Base-by-base conservation (phyloP, 2,329 filamentous ascomycete genomes). In the Aureobasidium uvarum region DNA sequence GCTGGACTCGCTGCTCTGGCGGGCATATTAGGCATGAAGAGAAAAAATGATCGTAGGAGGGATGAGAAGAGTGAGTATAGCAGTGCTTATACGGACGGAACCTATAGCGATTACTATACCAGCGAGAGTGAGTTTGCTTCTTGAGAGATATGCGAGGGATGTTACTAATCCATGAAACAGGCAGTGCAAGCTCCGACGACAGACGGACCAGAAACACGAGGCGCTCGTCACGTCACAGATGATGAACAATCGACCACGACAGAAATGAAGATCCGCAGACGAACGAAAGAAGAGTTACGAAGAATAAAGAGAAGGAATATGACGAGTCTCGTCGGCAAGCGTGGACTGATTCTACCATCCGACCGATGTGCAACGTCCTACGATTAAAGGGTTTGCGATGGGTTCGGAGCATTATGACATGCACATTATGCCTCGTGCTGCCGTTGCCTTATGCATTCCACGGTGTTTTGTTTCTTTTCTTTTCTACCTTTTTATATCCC, bases 151-250 rank as follows among this genome's bases (percentile, higher is more conserved):
- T 2, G 1, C 3, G 0, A 18, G 23, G 16, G 45, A 20, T 13
- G 33, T 18, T 23, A 46, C 38, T 43, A 4, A 5, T 33, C n/a
- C 16, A 5, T 67, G 65, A 60, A n/a, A 43, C 62, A 80, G 78
- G 78, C 68, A 78, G 77, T 71, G 77, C 77, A 70, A 80, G 78
- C 66, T 80, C 78, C n/a, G 78, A 80, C 60, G 78, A 80, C 65
- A 72, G 77, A 43, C 71, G 76, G 41, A 79, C 78, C 33, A 73
- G 78, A 68, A 73, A 76, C 64, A 77, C 77, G 20, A 70, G 75
- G 45, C 63, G 54, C 38, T 45, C 63, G 23, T 65, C 63, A 38
- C 63, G 63, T 28, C 62, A 64, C 60, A 55, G 60, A 64, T 64
- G 48, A 50, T 28, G 3, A 39, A 8, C 69, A 71, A 23, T 73